Evolutionary conservation across 257 asterid species (phyloP).

Genomic region (Cinchona pubescens): DNA sequence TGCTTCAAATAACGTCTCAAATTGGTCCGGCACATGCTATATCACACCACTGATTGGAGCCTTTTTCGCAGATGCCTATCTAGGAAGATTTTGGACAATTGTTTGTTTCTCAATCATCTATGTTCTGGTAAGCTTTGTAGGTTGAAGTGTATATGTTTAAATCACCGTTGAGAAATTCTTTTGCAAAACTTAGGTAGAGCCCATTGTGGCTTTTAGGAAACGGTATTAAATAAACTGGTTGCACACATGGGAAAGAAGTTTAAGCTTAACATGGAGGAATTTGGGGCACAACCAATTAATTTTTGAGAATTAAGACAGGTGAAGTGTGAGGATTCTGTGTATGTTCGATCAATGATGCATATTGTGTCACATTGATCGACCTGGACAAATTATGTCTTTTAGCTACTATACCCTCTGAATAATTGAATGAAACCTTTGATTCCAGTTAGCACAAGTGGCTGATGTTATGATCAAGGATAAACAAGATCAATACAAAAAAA

Average conservation of each 20-base stretch:
- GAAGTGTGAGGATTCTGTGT: not conserved
- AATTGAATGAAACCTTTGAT: no score
- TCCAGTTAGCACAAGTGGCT: not conserved
- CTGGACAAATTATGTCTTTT: not conserved
- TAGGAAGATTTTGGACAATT: slow-evolving; percentile 72
- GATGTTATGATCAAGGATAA: not conserved
- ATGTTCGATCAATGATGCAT: not conserved
- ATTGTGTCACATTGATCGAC: no score
- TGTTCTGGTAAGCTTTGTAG: slow-evolving; percentile 43
- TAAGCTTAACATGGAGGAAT: not conserved
- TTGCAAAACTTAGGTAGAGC: not conserved
- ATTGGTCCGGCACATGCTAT: slow-evolving; percentile 81
- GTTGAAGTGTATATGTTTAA: not conserved
- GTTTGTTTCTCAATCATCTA: slow-evolving; percentile 63
- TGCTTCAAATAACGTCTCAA: slow-evolving; percentile 57
- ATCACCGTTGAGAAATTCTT: no score
- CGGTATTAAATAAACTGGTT: not conserved
- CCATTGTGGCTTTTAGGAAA: not conserved
- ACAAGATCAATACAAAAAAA: no score
- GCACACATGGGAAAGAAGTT: not conserved
- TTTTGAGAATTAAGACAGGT: no score
- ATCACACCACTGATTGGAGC: slow-evolving; percentile 67
- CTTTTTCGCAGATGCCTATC: slow-evolving; percentile 72
- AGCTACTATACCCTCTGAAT: not conserved
- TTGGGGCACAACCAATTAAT: not conserved